Conservation (phyloP, 1,284 basidiomycete genomes). For the Hemileia vastatrix region DNA sequence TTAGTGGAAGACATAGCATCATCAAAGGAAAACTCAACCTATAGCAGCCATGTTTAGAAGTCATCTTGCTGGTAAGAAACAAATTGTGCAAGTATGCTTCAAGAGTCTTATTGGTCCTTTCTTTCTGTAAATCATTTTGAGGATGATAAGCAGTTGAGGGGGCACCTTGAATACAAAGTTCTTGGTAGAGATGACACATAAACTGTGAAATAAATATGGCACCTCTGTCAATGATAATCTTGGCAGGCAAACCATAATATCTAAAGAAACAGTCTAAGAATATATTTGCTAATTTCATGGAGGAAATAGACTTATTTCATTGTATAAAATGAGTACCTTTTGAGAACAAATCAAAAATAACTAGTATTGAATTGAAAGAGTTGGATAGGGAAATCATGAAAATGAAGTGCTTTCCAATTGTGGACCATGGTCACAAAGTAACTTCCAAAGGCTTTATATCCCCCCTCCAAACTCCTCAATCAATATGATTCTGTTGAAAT, state of each 20-base stretch:
- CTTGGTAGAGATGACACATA: not conserved
- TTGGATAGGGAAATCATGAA: conserved; percentile 46
- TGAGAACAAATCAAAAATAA: conserved; percentile 48
- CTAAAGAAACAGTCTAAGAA: not conserved
- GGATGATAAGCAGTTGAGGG: conserved; percentile 8
- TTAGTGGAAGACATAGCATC: not conserved
- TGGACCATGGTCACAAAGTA: conserved; percentile 44
- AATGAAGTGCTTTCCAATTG: conserved; percentile 50
- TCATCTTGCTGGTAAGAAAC: conserved; percentile 2
- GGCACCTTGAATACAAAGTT: not conserved
- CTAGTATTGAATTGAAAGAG: conserved; percentile 46
- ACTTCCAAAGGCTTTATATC: conserved; percentile 44
- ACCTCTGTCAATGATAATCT: not conserved
- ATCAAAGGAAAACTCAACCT: conserved; percentile 1
- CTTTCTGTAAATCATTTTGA: conserved; percentile 9
- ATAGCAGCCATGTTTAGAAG: conserved; percentile 30
- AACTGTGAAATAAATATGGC: not conserved
- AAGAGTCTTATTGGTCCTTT: not conserved
- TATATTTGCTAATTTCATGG: not conserved
- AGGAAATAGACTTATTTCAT: not conserved
- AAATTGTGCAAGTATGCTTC: conserved; percentile 7
- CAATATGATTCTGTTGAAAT: too few relatives aligned
- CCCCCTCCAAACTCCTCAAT: too few relatives aligned
- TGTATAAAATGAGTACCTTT: conserved; percentile 47
- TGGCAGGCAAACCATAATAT: conserved; percentile 7